Percentiles rank a stretch among this genome's conserved stretches.
phyloP scores from a whole-genome alignment of 2,329 filamentous ascomycete genomes.

The Curvularia lunata region DNA sequence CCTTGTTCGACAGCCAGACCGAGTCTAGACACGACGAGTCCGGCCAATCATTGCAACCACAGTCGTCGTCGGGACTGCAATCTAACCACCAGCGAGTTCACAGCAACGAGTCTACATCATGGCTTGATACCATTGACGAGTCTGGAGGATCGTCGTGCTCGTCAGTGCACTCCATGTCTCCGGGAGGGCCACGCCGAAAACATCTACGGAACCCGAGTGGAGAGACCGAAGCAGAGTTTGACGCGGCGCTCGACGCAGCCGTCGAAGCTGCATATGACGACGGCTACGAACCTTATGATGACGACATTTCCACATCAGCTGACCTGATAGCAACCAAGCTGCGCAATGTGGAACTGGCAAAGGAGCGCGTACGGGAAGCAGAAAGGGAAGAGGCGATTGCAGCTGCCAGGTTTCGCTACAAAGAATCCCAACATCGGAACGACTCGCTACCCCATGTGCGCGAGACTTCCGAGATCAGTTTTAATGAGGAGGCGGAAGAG shows the following conservation, averaged over 20 bases:
- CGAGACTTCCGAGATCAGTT: constrained; percentile 45
- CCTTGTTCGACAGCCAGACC: constrained; percentile 30
- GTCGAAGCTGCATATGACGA: constrained; percentile 97
- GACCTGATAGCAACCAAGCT: constrained; percentile 46
- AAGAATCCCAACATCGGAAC: constrained; percentile 54
- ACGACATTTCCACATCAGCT: constrained; percentile 40
- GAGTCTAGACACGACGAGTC: constrained; percentile 30
- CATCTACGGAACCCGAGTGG: constrained; percentile 72
- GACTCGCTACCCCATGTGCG: constrained; percentile 52
- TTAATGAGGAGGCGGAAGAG: constrained; percentile 54
- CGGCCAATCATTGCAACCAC: constrained; percentile 29
- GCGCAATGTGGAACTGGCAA: constrained; percentile 74
- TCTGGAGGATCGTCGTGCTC: constrained; percentile 77
- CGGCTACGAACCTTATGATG: constrained; percentile 75
- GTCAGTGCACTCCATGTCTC: constrained; percentile 81
- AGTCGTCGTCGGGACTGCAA: constrained; percentile 23
- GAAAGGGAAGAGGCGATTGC: constrained; percentile 72
- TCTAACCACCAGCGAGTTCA: constrained; percentile 57
- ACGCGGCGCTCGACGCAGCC: constrained; percentile 90
- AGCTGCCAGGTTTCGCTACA: constrained; percentile 66
- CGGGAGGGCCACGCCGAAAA: constrained; percentile 71
- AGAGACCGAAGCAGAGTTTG: constrained; percentile 86
- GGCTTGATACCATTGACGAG: constrained; percentile 94
- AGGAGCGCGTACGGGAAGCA: constrained; percentile 75
- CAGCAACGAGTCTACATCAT: constrained; percentile 84